phyloP scores from a whole-genome alignment of 2,329 filamentous ascomycete species.

The Aspergillus spinulosporus region DNA sequence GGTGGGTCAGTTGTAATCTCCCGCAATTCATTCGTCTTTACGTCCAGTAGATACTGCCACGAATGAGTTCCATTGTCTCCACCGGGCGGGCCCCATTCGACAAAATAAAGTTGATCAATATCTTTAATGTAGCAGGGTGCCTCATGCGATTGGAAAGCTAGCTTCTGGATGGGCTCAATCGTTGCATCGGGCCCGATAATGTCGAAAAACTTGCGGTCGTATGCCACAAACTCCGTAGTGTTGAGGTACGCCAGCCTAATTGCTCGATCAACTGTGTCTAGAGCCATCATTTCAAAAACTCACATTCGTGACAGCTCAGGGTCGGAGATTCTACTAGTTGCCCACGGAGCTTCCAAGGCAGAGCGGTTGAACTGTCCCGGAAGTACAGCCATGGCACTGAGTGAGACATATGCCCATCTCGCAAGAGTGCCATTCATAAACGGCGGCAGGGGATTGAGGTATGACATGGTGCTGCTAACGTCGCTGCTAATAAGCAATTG shows the following conservation, averaged over 20 bases:
- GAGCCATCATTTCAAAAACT: neutral
- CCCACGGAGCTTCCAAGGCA: slow-evolving; percentile 14
- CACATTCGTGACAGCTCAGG: slow-evolving; percentile 4
- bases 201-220: slow-evolving; percentile 16
- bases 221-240: slow-evolving; percentile 17
- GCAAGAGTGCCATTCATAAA: slow-evolving; percentile 10
- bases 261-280: no score
- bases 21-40: slow-evolving; percentile 8
- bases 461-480: neutral
- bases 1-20: slow-evolving; percentile 16
- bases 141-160: slow-evolving; percentile 9
- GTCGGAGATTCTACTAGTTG: neutral
- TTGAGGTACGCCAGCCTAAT: slow-evolving; percentile 7
- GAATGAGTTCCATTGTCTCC: slow-evolving; percentile 15
- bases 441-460: slow-evolving; percentile 10
- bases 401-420: slow-evolving; percentile 17
- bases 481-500: neutral
- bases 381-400: slow-evolving; percentile 12
- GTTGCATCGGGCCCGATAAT: slow-evolving; percentile 16
- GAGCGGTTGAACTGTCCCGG: slow-evolving; percentile 16
- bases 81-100: slow-evolving; percentile 19
- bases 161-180: slow-evolving; percentile 15
- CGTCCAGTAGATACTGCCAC: slow-evolving; percentile 18
- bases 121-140: slow-evolving; percentile 14
- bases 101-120: slow-evolving; percentile 16